A percentile compares a stretch with the other conserved stretches of the same genome.
Evolutionary conservation across 2,329 filamentous ascomycete species (phyloP).

Genomic region (Penicillium nordicum): DNA sequence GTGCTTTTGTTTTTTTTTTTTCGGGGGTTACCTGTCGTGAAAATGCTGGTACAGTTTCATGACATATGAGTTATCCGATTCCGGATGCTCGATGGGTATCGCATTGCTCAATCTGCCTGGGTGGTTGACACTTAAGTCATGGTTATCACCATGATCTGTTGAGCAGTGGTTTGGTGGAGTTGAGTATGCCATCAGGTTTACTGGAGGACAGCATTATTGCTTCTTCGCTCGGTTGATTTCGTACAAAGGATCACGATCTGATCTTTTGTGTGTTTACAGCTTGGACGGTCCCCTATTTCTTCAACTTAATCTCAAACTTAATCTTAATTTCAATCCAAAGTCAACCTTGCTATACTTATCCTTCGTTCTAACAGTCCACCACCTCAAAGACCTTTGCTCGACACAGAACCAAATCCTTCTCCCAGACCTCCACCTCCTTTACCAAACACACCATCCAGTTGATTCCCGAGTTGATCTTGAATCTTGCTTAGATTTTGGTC

Average conservation of each 20-base stretch:
- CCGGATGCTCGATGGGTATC: neutral
- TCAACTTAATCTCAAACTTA: neutral
- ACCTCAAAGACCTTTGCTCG: constrained; percentile 20
- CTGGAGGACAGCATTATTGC: neutral
- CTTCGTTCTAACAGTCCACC: neutral
- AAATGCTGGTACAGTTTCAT: neutral
- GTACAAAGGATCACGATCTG: neutral
- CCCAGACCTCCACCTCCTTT: constrained; percentile 19
- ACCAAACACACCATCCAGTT: constrained; percentile 22
- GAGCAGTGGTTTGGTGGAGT: neutral
- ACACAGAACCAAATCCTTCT: constrained; percentile 18
- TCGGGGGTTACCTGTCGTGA: neutral
- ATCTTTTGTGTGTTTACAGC: neutral
- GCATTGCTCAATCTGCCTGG: neutral
- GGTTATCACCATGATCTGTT: neutral
- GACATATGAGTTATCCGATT: neutral
- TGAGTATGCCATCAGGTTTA: neutral
- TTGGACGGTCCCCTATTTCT: neutral
- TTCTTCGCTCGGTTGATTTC: neutral
- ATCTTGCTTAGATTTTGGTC: constrained; percentile 27
- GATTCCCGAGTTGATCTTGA: constrained; percentile 22
- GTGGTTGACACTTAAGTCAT: neutral
- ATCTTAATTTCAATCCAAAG: neutral
- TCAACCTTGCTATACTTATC: neutral
- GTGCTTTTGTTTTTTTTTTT: neutral